Evolutionary conservation across 306 rosid species (phyloP), one percentile per base, ranked within the genome.

Genomic region (Acacia crassicarpa): DNA sequence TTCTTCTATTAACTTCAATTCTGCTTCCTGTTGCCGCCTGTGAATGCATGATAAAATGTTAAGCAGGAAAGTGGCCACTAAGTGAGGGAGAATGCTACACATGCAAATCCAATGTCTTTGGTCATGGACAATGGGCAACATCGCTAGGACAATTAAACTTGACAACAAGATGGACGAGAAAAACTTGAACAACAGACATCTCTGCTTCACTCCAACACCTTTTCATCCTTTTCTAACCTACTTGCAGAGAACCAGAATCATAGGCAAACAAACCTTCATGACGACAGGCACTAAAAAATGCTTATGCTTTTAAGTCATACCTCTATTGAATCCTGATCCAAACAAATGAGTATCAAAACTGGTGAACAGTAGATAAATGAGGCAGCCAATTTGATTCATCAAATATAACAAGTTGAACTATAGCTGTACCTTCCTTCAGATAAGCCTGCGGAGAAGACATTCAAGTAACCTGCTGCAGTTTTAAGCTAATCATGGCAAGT

Each of bases 291-390:
- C 91, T 89, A 90, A 83, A 78, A 85, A 81, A 91, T 80, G 95
- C 91, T 91, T 89, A 93, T 88, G 90, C 99, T 91, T 91, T 92
- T 88, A 93, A 92, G 94, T 97, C 97, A 93, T 92, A 94, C 99
- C 99, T 92, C 99, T 96, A 91, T 79, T 65, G 92, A 89, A 93
- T 92, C 92, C 98, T 85, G 98, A 96, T 96, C 99, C 97, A 92
- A 92, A 93, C 93, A 96, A 89, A 91, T 87, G 97, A 89, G 92
- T 90, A 86, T 85, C 94, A 94, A 90, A 93, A 94, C 92, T 92
- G 98, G 92, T 88, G 94, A 93, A 96, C 93, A 92, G 98, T 90
- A 90, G 94, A 91, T 88, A 92, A 94, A 96, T 87, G 94, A 85
- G 82, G 95, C 94, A 93, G 85, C 93, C 92, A 92, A 90, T 90